These are phyloP conservation scores for Candolleomyces aberdarensis DNA, from an alignment of 768 basidiomycete species.

Conservation along the genomic window DNA sequence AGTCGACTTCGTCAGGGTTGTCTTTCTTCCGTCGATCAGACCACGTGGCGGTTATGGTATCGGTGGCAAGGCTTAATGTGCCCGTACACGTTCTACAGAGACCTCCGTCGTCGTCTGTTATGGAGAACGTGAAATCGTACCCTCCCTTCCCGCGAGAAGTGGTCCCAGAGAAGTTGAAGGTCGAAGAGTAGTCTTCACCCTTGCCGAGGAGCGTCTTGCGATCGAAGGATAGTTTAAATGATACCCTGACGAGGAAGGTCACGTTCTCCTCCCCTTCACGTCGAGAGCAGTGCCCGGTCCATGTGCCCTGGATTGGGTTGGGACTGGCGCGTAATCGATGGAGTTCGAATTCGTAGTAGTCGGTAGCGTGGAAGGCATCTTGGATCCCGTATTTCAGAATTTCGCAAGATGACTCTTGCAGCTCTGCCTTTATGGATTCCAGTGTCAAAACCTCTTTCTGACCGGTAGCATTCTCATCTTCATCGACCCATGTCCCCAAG, in stretches of 20 bases:
- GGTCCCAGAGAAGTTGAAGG: conserved; percentile 28
- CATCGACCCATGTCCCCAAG: conserved; percentile 26
- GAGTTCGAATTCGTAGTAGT: conserved; percentile 31
- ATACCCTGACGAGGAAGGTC: conserved; percentile 26
- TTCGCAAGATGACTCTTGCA: conserved; percentile 8
- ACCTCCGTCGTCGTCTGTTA: conserved; percentile 26
- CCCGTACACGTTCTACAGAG: conserved; percentile 23
- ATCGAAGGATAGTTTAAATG: conserved; percentile 22
- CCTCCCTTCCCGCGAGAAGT: conserved; percentile 13
- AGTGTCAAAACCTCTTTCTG: conserved; percentile 12
- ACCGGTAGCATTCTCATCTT: conserved; percentile 12
- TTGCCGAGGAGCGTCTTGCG: conserved; percentile 25
- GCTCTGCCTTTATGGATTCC: conserved; percentile 15
- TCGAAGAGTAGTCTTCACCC: conserved; percentile 29
- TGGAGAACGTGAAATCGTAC: conserved; percentile 22
- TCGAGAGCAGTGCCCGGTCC: conserved; percentile 29
- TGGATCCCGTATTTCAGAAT: conserved; percentile 31
- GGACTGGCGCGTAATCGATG: conserved; percentile 12
- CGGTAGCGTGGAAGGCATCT: conserved; percentile 28
- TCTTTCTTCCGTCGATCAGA: conserved; percentile 19
- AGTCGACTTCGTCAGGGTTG: conserved; percentile 19
- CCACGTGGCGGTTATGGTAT: conserved; percentile 19
- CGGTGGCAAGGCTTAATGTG: conserved; percentile 14
- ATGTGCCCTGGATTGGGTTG: conserved; percentile 28
- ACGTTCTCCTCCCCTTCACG: conserved; percentile 8